Evolutionary conservation across 176 grass and related monocot species (phyloP), one percentile per base, ranked within the genome.

Genomic region (Alopecurus myosuroides): DNA sequence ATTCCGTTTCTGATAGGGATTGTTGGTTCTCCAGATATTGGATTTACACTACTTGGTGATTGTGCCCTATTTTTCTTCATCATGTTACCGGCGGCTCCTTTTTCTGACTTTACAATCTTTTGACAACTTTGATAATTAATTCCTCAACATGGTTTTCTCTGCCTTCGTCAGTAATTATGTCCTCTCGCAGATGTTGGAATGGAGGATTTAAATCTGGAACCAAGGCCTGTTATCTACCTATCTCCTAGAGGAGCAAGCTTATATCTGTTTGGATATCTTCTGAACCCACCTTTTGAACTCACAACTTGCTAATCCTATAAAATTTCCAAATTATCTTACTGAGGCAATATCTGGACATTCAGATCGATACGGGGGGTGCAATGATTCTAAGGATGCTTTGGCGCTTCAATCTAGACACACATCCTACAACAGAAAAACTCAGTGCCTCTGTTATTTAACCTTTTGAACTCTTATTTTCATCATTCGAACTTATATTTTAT

Each of bases 1-100:
- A 57, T 28, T 68, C 3, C 39, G 35, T 39, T 28, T 75, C n/a
- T 84, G 52, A 85, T 35, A 23, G 11, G 39, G 26, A 7, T 22
- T 58, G 29, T 15, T 77, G 14, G 35, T 80, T 83, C 62, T 83
- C 18, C 63, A 83, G 80, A 5, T 60, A 50, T 39, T 76, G 31
- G 80, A 83, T 34, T n/a, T 36, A 2, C 12, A 8, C 8, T 13
- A 42, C 39, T 79, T 52, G 6, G 14, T 4, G 5, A 5, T 30
- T 5, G 78, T 40, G 68, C 68, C 14, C 1, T 28, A 26, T n/a
- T 60, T 36, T 64, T 40, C n/a, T 39, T 17, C 36, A 71, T n/a
- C n/a, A n/a, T n/a, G n/a, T n/a, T 22, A 30, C 40, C 4, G 20
- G 18, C 17, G 56, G 73, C 78, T 78, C 26, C 28, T 39, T 18